Evolutionary conservation across 208 protist species (phyloP).

Genomic region (Porcisia hertigi): DNA sequence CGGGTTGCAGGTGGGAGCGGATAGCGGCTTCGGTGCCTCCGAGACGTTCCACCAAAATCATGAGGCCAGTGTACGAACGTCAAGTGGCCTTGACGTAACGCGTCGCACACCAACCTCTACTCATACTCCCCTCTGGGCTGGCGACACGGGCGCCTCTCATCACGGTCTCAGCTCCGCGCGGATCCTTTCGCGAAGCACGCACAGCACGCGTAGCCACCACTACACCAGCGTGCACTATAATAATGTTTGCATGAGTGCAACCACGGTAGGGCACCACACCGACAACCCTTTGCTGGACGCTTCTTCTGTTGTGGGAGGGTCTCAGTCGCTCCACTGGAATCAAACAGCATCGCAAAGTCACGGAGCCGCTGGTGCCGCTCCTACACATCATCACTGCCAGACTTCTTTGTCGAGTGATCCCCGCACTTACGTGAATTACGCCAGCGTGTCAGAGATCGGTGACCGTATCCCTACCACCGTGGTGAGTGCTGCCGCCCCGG

Average conservation of each 20-base stretch:
- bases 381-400: not conserved
- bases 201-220: not conserved
- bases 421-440: not conserved
- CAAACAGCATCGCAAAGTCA: not conserved
- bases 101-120: not conserved
- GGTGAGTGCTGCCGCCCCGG: not conserved
- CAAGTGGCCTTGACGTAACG: conserved; percentile 1
- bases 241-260: conserved; percentile 3
- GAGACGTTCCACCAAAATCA: not conserved
- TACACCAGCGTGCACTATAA: conserved; percentile 5
- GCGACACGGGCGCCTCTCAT: not conserved
- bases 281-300: not conserved
- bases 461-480: not conserved
- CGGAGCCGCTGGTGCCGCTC: not conserved
- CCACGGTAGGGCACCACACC: not conserved
- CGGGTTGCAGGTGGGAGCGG: conserved; percentile 5
- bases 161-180: not conserved
- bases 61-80: not conserved
- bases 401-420: not conserved
- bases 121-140: not conserved
- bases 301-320: not conserved
- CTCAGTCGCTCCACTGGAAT: not conserved
- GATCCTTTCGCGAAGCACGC: not conserved
- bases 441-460: not conserved
- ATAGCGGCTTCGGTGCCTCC: conserved; percentile 6